A percentile compares a stretch with the other conserved stretches of the same genome.
These are phyloP conservation scores for Saccharomyces paradoxus DNA, from an alignment of 805 yeast species.

Conservation along the genomic window DNA sequence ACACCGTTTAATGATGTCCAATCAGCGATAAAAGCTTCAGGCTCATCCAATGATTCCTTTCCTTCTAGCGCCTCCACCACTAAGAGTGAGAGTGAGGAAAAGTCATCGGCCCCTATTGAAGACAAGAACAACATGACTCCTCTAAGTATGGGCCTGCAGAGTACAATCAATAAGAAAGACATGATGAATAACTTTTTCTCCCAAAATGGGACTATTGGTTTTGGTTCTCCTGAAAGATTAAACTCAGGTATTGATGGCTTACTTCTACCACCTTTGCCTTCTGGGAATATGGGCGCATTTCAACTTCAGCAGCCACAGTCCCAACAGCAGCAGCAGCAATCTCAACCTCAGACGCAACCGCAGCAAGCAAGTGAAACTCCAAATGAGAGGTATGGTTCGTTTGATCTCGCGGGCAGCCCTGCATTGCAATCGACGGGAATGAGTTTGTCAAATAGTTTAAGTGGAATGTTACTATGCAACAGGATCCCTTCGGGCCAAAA, in stretches of 20 bases:
- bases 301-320: not conserved
- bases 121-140: not conserved
- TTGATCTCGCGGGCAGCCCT: not conserved
- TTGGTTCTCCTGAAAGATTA: slow-evolving; percentile 5
- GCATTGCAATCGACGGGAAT: not conserved
- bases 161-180: not conserved
- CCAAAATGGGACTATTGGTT: not conserved
- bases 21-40: not conserved
- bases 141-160: not conserved
- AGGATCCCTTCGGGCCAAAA: slow-evolving; percentile 2
- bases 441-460: not conserved
- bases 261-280: slow-evolving; percentile 19
- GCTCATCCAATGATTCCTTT: not conserved
- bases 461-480: not conserved
- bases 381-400: not conserved
- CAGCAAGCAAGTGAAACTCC: not conserved
- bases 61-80: not conserved
- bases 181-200: not conserved
- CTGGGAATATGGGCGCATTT: slow-evolving; percentile 2
- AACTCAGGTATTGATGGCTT: slow-evolving; percentile 14
- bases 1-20: not conserved
- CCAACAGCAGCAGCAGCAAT: not conserved
- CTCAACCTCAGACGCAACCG: not conserved
- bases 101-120: not conserved
- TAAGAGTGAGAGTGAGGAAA: not conserved